phyloP scores from a whole-genome alignment of 306 rosid genomes.

The Fagus crenata region DNA sequence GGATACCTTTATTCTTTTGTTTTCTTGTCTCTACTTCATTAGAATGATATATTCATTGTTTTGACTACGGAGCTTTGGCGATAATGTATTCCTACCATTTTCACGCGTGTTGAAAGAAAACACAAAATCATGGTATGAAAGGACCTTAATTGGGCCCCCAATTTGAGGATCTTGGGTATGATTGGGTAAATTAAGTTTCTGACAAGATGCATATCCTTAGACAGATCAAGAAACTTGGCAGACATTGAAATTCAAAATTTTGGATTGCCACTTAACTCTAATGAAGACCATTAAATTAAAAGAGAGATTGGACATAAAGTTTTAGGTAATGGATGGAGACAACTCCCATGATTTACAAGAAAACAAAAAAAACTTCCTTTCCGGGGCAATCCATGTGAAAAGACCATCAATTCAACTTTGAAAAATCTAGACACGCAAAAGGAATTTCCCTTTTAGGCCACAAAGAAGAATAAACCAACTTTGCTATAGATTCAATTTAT shows the following conservation, averaged over 20 bases:
- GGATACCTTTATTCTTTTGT: background rate
- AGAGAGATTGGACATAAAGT: background rate
- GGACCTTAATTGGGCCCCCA: background rate
- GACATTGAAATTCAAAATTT: background rate
- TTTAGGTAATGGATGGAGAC: background rate
- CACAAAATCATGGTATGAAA: background rate
- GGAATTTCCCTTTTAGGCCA: background rate
- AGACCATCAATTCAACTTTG: background rate
- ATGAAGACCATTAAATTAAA: background rate
- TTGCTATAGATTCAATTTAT: no score
- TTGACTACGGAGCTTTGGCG: background rate
- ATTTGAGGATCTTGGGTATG: background rate
- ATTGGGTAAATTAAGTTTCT: background rate
- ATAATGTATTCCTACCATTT: background rate
- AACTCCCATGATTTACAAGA: background rate
- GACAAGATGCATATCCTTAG: background rate
- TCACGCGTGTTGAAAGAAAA: background rate
- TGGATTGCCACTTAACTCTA: background rate
- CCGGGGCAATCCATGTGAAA: background rate
- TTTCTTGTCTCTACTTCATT: constrained; percentile 14
- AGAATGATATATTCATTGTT: background rate
- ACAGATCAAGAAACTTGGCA: background rate
- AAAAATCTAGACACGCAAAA: background rate
- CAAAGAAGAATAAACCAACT: background rate
- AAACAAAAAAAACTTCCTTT: constrained; percentile 10